These are phyloP conservation scores for Podospora sp. DNA, from an alignment of 495 filamentous ascomycete genomes.

Conservation along the genomic window DNA sequence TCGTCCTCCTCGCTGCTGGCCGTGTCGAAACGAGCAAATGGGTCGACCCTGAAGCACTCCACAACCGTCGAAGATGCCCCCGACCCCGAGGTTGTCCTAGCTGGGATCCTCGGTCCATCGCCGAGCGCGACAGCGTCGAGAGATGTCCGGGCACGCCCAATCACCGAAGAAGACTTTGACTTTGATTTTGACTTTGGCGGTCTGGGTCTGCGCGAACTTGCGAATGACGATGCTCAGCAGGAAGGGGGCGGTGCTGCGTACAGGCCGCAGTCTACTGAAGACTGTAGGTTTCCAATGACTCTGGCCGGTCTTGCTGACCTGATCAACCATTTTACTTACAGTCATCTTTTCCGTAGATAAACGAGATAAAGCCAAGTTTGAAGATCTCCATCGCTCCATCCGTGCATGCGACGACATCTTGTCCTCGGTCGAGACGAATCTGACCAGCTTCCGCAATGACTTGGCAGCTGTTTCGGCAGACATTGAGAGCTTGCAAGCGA, in stretches of 20 bases:
- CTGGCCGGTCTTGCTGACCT: slow-evolving; percentile 25
- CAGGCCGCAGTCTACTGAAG: slow-evolving; percentile 70
- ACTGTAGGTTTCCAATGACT: slow-evolving; percentile 58
- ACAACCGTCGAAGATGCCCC: slow-evolving; percentile 56
- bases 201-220: slow-evolving; percentile 74
- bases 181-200: slow-evolving; percentile 76
- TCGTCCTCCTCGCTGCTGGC: slow-evolving; percentile 73
- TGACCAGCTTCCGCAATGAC: slow-evolving; percentile 90
- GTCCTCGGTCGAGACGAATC: slow-evolving; percentile 86
- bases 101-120: slow-evolving; percentile 65
- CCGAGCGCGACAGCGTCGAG: slow-evolving; percentile 22
- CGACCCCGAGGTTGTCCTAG: slow-evolving; percentile 75
- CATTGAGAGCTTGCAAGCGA: slow-evolving; percentile 88
- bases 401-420: slow-evolving; percentile 89
- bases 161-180: slow-evolving; percentile 46
- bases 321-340: slow-evolving; percentile 34
- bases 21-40: slow-evolving; percentile 64
- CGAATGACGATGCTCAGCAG: slow-evolving; percentile 46
- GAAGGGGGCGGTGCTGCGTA: slow-evolving; percentile 48
- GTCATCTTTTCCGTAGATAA: slow-evolving; percentile 59
- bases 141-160: slow-evolving; percentile 27
- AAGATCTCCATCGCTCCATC: slow-evolving; percentile 89
- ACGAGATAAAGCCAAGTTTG: slow-evolving; percentile 82
- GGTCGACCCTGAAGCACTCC: slow-evolving; percentile 63
- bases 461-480: slow-evolving; percentile 88